phyloP scores from a whole-genome alignment of 2,329 filamentous ascomycete species.

The Kalaharituber pfeilii region DNA sequence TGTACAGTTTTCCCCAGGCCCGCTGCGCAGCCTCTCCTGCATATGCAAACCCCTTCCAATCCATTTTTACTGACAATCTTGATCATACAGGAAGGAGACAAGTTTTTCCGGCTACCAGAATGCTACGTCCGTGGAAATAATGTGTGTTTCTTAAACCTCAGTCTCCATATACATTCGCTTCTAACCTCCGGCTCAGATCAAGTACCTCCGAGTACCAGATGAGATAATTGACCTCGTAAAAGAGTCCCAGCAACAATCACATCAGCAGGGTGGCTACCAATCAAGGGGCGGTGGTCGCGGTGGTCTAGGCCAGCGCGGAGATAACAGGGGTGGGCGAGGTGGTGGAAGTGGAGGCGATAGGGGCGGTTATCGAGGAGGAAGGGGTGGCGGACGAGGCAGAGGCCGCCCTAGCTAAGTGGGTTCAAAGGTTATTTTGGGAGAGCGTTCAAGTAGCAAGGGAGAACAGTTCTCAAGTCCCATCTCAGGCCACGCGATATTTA shows the following conservation, averaged over 20 bases:
- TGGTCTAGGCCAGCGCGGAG: conserved; percentile 12
- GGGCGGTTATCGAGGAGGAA: conserved; percentile 37
- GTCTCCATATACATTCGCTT: neutral
- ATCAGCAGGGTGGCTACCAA: conserved; percentile 29
- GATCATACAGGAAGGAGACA: conserved; percentile 62
- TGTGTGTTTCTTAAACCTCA: conserved; percentile 37
- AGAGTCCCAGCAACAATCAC: conserved; percentile 68
- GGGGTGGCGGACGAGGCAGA: conserved; percentile 34
- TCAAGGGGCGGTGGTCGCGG: conserved; percentile 46
- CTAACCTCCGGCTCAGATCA: conserved; percentile 47
- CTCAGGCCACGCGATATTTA: no score
- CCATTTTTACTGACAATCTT: neutral
- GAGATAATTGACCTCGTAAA: conserved; percentile 90
- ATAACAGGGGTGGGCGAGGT: conserved; percentile 31
- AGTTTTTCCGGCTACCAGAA: conserved; percentile 79
- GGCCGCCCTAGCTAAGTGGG: no score
- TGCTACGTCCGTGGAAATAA: conserved; percentile 97
- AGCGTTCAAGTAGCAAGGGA: no score
- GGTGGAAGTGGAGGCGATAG: conserved; percentile 40
- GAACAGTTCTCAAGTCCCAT: no score
- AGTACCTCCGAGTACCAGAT: conserved; percentile 90
- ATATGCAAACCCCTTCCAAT: neutral
- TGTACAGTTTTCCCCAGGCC: conserved; percentile 30
- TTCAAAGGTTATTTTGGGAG: no score
- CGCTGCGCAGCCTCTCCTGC: neutral